These are phyloP conservation scores for Domatiomyces catenatus DNA, from an alignment of 2,329 filamentous ascomycete genomes.

Conservation along the genomic window DNA sequence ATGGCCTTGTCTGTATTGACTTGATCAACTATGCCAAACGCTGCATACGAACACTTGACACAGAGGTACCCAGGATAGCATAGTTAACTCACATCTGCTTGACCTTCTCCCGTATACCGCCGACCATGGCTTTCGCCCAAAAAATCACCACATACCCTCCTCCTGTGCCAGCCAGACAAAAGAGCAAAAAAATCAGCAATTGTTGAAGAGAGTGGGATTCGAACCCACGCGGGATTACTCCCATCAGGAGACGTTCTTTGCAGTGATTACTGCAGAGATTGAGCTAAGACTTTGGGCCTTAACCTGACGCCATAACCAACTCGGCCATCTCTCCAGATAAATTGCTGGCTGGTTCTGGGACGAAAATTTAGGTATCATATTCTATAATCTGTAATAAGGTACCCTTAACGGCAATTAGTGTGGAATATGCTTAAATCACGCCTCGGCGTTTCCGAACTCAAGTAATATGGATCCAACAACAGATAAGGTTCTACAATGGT, in stretches of 20 bases:
- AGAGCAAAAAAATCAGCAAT: conserved; percentile 8
- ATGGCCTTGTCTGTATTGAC: conserved; percentile 17
- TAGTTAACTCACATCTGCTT: background rate
- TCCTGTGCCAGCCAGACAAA: background rate
- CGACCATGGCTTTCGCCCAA: no score
- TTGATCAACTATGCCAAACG: conserved; percentile 17
- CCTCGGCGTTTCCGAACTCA: no score
- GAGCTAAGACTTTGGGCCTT: conserved; percentile 16
- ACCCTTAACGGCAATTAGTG: no score
- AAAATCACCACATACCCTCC: background rate
- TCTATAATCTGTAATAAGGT: no score
- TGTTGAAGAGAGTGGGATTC: conserved; percentile 18
- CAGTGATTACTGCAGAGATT: background rate
- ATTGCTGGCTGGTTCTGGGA: no score
- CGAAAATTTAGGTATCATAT: no score
- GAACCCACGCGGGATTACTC: conserved; percentile 16
- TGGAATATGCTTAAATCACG: no score
- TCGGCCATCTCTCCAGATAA: conserved; percentile 15
- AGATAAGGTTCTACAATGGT: no score
- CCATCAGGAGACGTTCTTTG: conserved; percentile 12
- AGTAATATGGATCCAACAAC: no score
- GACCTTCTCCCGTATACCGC: background rate
- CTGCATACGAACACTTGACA: conserved; percentile 15
- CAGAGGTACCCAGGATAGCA: background rate
- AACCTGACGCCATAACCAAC: conserved; percentile 19